Evolutionary conservation across 257 asterid species (phyloP).

Genomic region (Forsythia suspensa): DNA sequence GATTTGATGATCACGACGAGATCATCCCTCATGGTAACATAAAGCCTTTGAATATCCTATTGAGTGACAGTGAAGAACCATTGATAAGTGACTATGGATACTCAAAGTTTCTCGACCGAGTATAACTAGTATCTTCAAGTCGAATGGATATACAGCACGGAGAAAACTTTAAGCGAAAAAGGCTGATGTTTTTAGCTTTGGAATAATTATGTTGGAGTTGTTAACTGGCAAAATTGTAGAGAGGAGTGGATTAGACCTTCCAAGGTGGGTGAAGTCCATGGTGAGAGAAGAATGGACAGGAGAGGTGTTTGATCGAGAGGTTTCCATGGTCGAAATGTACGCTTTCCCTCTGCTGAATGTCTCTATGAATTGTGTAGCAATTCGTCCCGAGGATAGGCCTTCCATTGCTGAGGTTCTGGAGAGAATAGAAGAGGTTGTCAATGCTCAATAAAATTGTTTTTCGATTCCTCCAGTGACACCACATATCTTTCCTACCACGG

Average conservation of each 20-base stretch:
- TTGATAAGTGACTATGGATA: slow-evolving; percentile 45
- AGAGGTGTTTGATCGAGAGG: slow-evolving; percentile 42
- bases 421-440: slow-evolving; percentile 38
- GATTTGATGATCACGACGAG: not conserved
- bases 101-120: slow-evolving; percentile 20
- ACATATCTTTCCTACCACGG: not conserved
- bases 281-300: slow-evolving; percentile 57
- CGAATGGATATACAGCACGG: slow-evolving; percentile 35
- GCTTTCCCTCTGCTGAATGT: slow-evolving; percentile 44
- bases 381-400: slow-evolving; percentile 40
- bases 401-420: slow-evolving; percentile 29
- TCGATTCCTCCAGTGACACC: not conserved
- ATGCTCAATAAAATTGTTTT: slow-evolving; percentile 25
- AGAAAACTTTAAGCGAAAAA: slow-evolving; percentile 25
- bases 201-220: slow-evolving; percentile 39
- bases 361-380: slow-evolving; percentile 42
- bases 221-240: slow-evolving; percentile 43
- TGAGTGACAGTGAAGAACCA: slow-evolving; percentile 33
- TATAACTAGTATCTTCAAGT: slow-evolving; percentile 3
- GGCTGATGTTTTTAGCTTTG: slow-evolving; percentile 25
- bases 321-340: slow-evolving; percentile 23
- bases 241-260: slow-evolving; percentile 39
- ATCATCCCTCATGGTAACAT: slow-evolving; percentile 50
- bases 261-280: slow-evolving; percentile 43
- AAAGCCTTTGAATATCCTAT: slow-evolving; percentile 46